phyloP scores from a whole-genome alignment of 371 early-diverging fungal genomes.

The Rhizopus stolonifer region DNA sequence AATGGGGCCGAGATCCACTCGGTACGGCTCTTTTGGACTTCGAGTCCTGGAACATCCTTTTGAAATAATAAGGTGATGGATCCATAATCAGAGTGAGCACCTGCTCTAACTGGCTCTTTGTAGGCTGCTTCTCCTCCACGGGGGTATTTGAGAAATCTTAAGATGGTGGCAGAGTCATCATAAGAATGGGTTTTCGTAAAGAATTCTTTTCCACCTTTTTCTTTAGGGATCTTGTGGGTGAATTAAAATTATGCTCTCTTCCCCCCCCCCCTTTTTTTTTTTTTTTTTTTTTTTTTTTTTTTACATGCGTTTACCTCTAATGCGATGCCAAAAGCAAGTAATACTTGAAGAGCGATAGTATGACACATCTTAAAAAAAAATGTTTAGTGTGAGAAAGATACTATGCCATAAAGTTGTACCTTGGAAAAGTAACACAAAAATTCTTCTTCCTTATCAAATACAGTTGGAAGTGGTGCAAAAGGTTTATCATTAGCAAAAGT shows the following conservation, averaged over 20 bases:
- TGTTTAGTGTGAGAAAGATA: background rate
- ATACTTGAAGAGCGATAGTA: slow-evolving; percentile 40
- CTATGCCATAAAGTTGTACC: slow-evolving; percentile 15
- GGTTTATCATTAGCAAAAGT: slow-evolving; percentile 47
- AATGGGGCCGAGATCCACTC: slow-evolving; percentile 68
- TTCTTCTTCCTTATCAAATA: slow-evolving; percentile 32
- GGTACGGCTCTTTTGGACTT: slow-evolving; percentile 52
- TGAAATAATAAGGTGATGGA: slow-evolving; percentile 72
- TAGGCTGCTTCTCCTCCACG: slow-evolving; percentile 31
- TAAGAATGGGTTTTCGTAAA: slow-evolving; percentile 56
- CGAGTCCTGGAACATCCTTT: slow-evolving; percentile 69
- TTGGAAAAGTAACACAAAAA: slow-evolving; percentile 35
- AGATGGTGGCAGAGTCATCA: slow-evolving; percentile 45
- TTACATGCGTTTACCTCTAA: slow-evolving; percentile 51
- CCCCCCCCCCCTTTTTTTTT: too few relatives aligned
- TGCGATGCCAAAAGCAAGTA: slow-evolving; percentile 64
- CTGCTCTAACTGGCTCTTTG: slow-evolving; percentile 57
- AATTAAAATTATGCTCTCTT: too few relatives aligned
- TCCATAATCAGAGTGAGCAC: slow-evolving; percentile 72
- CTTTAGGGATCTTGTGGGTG: slow-evolving; percentile 48
- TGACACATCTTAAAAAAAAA: slow-evolving; percentile 43
- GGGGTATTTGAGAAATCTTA: slow-evolving; percentile 68
- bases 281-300: too few relatives aligned
- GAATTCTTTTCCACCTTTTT: slow-evolving; percentile 54
- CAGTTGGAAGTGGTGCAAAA: slow-evolving; percentile 33